Base-by-base conservation (phyloP, 768 basidiomycete genomes). In the Suillus clintonianus region DNA sequence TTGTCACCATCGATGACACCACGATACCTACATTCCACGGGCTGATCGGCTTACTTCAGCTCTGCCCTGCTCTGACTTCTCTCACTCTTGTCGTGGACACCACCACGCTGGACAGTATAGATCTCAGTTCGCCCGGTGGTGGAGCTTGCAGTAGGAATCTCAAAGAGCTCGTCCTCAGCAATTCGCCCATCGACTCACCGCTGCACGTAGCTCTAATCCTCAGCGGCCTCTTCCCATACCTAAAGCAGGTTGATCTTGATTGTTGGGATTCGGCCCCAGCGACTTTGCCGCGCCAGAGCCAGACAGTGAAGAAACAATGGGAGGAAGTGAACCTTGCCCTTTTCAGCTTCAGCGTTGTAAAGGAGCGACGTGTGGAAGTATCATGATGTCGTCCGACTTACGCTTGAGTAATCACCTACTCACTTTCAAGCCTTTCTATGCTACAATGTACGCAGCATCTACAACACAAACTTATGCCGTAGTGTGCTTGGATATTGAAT, bases 231-330 rank as follows among this genome's bases (percentile, higher is more conserved):
- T 72, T 61, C 41, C 73, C 72, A 1, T 53, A 62, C 17, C 14
- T 74, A 36, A 59, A 53, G 22, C 55, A 55, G 0, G 69, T 72
- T 14, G 67, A 72, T 50, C 6, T 73, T n/a, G 65, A 62, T 41
- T 67, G 65, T 3, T 72, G 72, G 73, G 65, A 73, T 30, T 65
- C 58, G 42, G 73, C 63, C 11, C 72, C 71, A 1, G n/a, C 72
- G 43, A 64, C 60, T 2, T 60, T 54, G 0, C 51, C 71, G n/a
- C 50, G 62, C 0, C 36, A 58, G 55, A 17, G 17, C 15, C 27
- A 30, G 15, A 17, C 8, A 30, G 48, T 8, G 8, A 30, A 10
- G 7, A 27, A 48, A 50, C 48, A 30, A 27, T 50, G 48, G 48
- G 4, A 50, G 27, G 24, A 15, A 15, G 48, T 50, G 7, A 50